Evolutionary conservation across 495 filamentous ascomycete species (phyloP).

Genomic region (Chaetomium tenue): DNA sequence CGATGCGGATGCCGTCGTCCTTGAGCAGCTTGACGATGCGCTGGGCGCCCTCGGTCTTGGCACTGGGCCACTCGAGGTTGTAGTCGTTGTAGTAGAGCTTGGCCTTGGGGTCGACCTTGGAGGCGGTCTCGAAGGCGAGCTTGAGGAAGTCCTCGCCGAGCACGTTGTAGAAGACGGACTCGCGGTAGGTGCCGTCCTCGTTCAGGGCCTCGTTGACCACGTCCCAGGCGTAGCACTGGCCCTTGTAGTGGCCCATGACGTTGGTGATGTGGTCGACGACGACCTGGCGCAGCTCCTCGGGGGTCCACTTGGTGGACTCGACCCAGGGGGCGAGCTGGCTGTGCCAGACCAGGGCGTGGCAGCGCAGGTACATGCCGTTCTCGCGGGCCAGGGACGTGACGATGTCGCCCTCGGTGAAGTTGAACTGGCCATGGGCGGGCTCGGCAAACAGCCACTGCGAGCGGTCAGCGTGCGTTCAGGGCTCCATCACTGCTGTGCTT

Average conservation of each 20-base stretch:
- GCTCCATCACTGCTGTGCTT: neutral
- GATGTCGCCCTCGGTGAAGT: conserved; percentile 52
- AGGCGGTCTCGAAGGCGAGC: conserved; percentile 55
- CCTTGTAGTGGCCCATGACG: conserved; percentile 55
- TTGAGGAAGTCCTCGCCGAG: conserved; percentile 58
- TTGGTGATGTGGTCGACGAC: conserved; percentile 55
- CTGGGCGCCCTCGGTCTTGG: conserved; percentile 45
- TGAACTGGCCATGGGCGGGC: conserved; percentile 50
- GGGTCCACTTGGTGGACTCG: conserved; percentile 52
- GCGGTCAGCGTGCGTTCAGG: neutral
- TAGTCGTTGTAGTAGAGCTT: conserved; percentile 73
- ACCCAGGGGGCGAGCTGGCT: conserved; percentile 59
- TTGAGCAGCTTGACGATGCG: conserved; percentile 56
- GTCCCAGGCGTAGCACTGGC: conserved; percentile 58
- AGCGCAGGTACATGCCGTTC: conserved; percentile 54
- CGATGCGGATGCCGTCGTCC: conserved; percentile 55
- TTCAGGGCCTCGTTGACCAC: conserved; percentile 71
- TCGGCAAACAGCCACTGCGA: conserved; percentile 51
- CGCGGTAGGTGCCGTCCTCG: conserved; percentile 62
- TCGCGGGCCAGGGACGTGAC: conserved; percentile 44
- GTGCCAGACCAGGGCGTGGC: conserved; percentile 63
- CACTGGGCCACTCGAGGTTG: conserved; percentile 56
- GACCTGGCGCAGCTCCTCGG: conserved; percentile 49
- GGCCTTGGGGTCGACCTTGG: conserved; percentile 53
- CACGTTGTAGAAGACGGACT: conserved; percentile 55